Evolutionary conservation across 164 flowering plant genomes (phyloP).

Genomic region (Brasenia schreberi): DNA sequence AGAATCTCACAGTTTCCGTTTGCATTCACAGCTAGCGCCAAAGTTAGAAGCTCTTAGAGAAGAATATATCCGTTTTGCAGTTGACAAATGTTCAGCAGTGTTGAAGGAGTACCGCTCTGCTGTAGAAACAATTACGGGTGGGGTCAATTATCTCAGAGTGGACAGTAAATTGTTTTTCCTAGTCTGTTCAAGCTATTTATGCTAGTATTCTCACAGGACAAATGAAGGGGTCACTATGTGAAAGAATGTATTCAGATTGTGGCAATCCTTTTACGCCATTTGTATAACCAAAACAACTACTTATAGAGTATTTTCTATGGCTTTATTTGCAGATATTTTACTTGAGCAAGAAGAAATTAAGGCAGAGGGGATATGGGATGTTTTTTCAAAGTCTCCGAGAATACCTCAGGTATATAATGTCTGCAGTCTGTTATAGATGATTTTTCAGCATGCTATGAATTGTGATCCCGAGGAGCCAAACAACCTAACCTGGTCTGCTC

Average conservation of each 20-base stretch:
- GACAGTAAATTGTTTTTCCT: background rate
- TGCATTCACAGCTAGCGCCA: conserved; percentile 50
- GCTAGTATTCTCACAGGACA: background rate
- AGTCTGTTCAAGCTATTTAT: background rate
- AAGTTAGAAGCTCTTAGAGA: conserved; percentile 90
- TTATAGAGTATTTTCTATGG: background rate
- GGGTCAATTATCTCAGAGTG: background rate
- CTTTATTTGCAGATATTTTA: conserved; percentile 41
- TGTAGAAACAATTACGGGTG: conserved; percentile 86
- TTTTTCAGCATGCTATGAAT: too few species aligned
- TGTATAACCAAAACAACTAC: too few species aligned
- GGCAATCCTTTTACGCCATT: background rate
- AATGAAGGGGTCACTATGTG: background rate
- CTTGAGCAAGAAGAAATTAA: conserved; percentile 74
- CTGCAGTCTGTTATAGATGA: too few species aligned
- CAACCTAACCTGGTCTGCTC: too few species aligned
- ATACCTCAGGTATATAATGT: conserved; percentile 49
- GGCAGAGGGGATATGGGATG: conserved; percentile 82
- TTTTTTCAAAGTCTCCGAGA: conserved; percentile 50
- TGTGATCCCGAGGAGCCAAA: too few species aligned
- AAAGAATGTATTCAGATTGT: background rate
- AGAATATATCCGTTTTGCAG: conserved; percentile 88
- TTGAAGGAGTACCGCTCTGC: conserved; percentile 64
- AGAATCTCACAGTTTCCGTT: background rate
- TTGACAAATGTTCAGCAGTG: conserved; percentile 62